Base-by-base conservation (phyloP, 306 rosid species). In the Lathyrus aphaca region DNA sequence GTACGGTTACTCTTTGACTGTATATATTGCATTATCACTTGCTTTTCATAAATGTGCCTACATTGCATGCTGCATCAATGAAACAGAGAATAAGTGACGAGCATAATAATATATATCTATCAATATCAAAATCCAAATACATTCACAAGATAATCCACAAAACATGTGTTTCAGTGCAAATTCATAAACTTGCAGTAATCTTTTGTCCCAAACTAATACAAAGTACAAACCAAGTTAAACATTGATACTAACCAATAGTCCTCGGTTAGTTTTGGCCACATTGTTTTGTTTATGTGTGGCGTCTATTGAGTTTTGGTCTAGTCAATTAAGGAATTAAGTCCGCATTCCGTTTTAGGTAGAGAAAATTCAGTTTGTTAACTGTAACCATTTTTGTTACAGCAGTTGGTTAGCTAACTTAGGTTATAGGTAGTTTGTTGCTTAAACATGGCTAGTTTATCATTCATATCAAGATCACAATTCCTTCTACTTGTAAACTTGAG, bases 1-100 rank as follows among this genome's bases (percentile, higher is more conserved):
- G 30, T 59, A 11, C 64, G 79, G 8, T 61, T 17, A 29, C 65
- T 35, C 80, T 82, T 82, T 17, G 76, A 66, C 17, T 10, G 76
- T 49, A 90, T 57, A 74, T 86, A 84, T 35, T 71, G 67, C 84
- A 83, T 69, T 67, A 93, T 71, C 50, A 74, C 71, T 39, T 30
- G 29, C 80, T 82, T 86, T 65, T 88, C 97, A 62, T 93, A 93
- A 67, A 93, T 71, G 80, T 93, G 98, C 86, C 80, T 90, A 74
- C 98, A 93, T 21, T 66, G 81, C 81, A 55, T 27, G 76, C 98
- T 93, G 87, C 83, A 83, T 30, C 49, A 53, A 69, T 15, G 69
- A 73, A 71, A 73, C 57, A 58, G 44, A 84, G 53, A 37, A 77
- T 35, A 8, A 53, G 48, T 38, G 14, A 55, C 72, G 58, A 46